Conservation (phyloP, 331 rosid species). For the Stylosanthes scabra region DNA sequence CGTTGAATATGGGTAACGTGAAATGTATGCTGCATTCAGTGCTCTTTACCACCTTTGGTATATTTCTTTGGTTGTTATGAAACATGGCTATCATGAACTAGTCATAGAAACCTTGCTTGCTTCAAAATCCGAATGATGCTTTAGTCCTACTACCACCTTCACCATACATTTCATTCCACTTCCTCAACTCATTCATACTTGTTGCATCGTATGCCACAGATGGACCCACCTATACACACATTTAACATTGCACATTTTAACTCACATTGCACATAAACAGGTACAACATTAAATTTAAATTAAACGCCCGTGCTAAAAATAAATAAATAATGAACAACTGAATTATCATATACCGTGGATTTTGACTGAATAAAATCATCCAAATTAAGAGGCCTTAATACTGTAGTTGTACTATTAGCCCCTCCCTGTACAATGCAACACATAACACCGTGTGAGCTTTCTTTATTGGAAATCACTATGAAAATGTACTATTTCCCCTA, state of each 20-base stretch:
- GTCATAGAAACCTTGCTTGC: constrained; percentile 33
- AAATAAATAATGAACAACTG: not conserved
- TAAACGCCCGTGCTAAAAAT: not conserved
- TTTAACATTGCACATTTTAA: constrained; percentile 1
- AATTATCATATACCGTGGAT: constrained; percentile 65
- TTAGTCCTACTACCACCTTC: constrained; percentile 95
- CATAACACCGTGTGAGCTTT: not conserved
- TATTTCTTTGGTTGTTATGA: not conserved
- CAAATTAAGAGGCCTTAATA: constrained; percentile 64
- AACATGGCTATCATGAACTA: constrained; percentile 24
- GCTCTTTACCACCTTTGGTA: constrained; percentile 31
- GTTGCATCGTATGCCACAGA: constrained; percentile 93
- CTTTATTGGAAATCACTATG: not conserved
- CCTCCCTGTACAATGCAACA: constrained; percentile 52
- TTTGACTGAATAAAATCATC: constrained; percentile 90
- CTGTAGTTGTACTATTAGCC: constrained; percentile 34
- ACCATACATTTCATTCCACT: constrained; percentile 98
- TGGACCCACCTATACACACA: constrained; percentile 79
- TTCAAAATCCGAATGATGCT: constrained; percentile 87
- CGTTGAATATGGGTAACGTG: not conserved
- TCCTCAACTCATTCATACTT: constrained; percentile 93
- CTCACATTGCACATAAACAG: not conserved
- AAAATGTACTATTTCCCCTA: not conserved
- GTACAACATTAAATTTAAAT: not conserved
- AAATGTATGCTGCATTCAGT: constrained; percentile 13